A percentile compares a stretch with the other conserved stretches of the same genome.
Conservation (phyloP, 2,329 filamentous ascomycete species). For the Venturia nashicola region DNA sequence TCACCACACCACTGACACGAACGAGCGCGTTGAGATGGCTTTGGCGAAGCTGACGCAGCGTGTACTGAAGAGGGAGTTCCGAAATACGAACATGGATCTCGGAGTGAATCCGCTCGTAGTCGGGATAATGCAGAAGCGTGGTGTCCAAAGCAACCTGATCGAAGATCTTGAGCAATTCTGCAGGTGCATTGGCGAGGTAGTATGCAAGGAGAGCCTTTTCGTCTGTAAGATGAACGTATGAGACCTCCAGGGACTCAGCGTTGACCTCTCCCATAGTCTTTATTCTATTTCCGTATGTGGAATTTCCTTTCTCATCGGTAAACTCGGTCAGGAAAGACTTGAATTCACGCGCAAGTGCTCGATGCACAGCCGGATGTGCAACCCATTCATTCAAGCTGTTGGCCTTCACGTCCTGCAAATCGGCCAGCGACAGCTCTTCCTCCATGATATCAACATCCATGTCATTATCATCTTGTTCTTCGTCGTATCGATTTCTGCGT, state of each 20-base stretch:
- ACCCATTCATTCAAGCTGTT: constrained; percentile 93
- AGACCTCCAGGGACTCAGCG: constrained; percentile 90
- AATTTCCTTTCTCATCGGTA: constrained; percentile 76
- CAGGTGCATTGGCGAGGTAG: constrained; percentile 88
- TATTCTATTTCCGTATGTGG: constrained; percentile 90
- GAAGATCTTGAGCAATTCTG: constrained; percentile 92
- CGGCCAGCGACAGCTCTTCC: constrained; percentile 85
- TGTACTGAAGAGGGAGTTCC: constrained; percentile 88
- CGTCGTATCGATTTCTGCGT: constrained; percentile 82
- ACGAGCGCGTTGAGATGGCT: constrained; percentile 93
- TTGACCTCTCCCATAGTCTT: constrained; percentile 95
- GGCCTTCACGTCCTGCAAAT: constrained; percentile 84
- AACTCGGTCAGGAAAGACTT: constrained; percentile 95
- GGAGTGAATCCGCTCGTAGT: constrained; percentile 94
- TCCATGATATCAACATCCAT: constrained; percentile 93
- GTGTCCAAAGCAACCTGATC: constrained; percentile 96
- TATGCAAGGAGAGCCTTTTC: constrained; percentile 91
- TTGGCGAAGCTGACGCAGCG: constrained; percentile 86
- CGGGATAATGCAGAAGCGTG: constrained; percentile 87
- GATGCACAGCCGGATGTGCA: constrained; percentile 74
- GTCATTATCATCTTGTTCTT: constrained; percentile 78
- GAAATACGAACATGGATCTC: constrained; percentile 97
- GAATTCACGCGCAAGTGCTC: constrained; percentile 92
- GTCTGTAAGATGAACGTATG: constrained; percentile 80
- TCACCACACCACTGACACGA: constrained; percentile 89